Evolutionary conservation across 2,329 filamentous ascomycete species (phyloP), one percentile per base, ranked within the genome.

Genomic region (Exophiala alcalophila): DNA sequence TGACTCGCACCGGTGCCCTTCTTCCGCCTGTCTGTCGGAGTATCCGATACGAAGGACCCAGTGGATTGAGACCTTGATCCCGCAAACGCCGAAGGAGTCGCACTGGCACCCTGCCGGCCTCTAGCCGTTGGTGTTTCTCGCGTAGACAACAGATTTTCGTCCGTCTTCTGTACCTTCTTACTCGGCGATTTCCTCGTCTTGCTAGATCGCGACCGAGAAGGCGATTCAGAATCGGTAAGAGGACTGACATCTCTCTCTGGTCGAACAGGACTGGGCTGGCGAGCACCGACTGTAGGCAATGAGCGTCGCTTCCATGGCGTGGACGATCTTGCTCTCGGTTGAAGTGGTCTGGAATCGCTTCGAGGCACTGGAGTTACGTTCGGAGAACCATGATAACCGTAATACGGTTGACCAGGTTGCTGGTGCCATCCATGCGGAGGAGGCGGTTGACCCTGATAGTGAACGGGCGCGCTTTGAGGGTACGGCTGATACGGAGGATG

Each of bases 201-300:
- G 25, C 29, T 35, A n/a, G n/a, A n/a, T n/a, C n/a, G n/a, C 10
- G 46, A 16, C 23, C 34, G 39, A 16, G 44, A 32, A 12, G 44
- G 40, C 4, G 52, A 47, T 19, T 53, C 54, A 4, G 47, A 44
- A 20, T 57, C 54, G 8, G 52, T 52, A 11, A 57, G 41, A n/a
- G 54, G 54, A 45, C 52, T 55, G 27, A 57, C 48, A 32, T 52
- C 50, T 25, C 54, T 43, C 16, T 55, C 50, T 14, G 53, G 54
- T n/a, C 54, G 52, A 9, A 41, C 34, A 14, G 54, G 54, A 14
- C 47, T 52, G 4, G 42, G 41, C 23, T 45, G 38, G 24, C 54
- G 47, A 18, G 39, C 35, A 26, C 23, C 18, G 9, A 18, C 16
- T 1, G 50, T 31, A 18, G 33, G 35, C 9, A 44, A 39, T 12